Base-by-base conservation (phyloP, 2,329 filamentous ascomycete species). In the Emergomyces pasteurianus region DNA sequence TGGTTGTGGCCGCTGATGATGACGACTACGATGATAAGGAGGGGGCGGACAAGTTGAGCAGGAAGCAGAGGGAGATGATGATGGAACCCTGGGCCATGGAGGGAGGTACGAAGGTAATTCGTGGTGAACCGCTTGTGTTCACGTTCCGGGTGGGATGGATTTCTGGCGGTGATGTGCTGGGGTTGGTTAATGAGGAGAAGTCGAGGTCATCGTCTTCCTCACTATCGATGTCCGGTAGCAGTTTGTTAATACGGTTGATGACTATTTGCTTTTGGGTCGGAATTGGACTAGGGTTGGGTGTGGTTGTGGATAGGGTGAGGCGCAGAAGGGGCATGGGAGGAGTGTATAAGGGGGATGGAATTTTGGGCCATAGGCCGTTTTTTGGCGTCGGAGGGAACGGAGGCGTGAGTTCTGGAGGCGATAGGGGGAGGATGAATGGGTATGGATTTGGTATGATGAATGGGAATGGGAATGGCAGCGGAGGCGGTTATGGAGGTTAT, bases 51-150 rank as follows among this genome's bases (percentile, higher is more conserved):
- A 66, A 63, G n/a, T 68, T 71, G 42, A 66, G 68, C 49, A 79
- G 82, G 69, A 75, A 78, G 12, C 79, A 79, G 77, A 66, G 70
- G 60, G 79, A 63, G 68, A 79, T 68, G 78, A 72, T 63, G 3
- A 59, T 69, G 76, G 53, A 81, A 58, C 67, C 77, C 2, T 78
- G 77, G 65, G 75, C 77, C 53, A 77, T 73, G 57, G 79, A 69
- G 57, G 80, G 75, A 77, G 80, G 77, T 4, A 78, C 79, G 0
- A 86, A 86, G 68, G 82, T 96, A 55, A 84, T 96, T 38, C 95
- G 96, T 65, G 92, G 92, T 14, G 92, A 97, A 73, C 83, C 88
- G 5, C 74, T 97, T 61, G 87, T 89, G 0, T 78, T 97, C 67
- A 81, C 80, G 52, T 89, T 97, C 69, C 88, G 85, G 47, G 86